Evolutionary conservation across 768 basidiomycete species (phyloP).

Genomic region (Goffeauzyma gilvescens): DNA sequence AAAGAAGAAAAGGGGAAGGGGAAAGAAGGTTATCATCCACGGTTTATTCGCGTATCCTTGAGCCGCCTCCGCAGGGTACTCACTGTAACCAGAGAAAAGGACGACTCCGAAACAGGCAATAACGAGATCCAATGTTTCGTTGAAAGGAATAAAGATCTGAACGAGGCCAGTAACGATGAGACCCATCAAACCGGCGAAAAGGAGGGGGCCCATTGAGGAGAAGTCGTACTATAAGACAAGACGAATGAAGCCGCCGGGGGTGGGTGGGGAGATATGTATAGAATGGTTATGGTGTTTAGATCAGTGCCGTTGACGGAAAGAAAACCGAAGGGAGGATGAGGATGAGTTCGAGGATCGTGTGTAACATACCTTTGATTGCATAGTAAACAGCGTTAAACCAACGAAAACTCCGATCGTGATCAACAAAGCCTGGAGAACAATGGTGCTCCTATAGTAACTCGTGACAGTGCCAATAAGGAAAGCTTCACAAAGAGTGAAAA

Average conservation of each 20-base stretch:
- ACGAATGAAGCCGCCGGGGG: too few relatives aligned
- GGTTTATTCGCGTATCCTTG: neutral
- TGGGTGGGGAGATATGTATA: neutral
- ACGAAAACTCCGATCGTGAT: slow-evolving; percentile 85
- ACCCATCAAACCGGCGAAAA: slow-evolving; percentile 67
- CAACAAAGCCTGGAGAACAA: slow-evolving; percentile 65
- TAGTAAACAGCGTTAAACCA: slow-evolving; percentile 80
- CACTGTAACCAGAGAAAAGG: slow-evolving; percentile 62
- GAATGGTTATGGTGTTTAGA: too few relatives aligned
- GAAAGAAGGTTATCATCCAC: neutral
- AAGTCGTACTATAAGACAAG: slow-evolving; percentile 71
- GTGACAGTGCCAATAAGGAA: slow-evolving; percentile 72
- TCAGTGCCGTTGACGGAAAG: too few relatives aligned
- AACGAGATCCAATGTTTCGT: slow-evolving; percentile 57
- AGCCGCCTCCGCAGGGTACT: neutral
- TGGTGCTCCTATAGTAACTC: slow-evolving; percentile 32
- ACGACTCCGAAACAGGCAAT: slow-evolving; percentile 60
- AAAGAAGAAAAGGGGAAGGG: slow-evolving; percentile 4
- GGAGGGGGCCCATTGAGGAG: slow-evolving; percentile 72
- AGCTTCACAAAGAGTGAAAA: slow-evolving; percentile 81
- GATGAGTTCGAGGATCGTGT: too few relatives aligned
- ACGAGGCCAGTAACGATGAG: slow-evolving; percentile 63
- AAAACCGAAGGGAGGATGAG: neutral
- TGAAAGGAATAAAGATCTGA: slow-evolving; percentile 70
- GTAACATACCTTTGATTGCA: slow-evolving; percentile 69